Evolutionary conservation across 805 yeast species (phyloP), one percentile per base, ranked within the genome.

Genomic region (Ogataea trehalophila): DNA sequence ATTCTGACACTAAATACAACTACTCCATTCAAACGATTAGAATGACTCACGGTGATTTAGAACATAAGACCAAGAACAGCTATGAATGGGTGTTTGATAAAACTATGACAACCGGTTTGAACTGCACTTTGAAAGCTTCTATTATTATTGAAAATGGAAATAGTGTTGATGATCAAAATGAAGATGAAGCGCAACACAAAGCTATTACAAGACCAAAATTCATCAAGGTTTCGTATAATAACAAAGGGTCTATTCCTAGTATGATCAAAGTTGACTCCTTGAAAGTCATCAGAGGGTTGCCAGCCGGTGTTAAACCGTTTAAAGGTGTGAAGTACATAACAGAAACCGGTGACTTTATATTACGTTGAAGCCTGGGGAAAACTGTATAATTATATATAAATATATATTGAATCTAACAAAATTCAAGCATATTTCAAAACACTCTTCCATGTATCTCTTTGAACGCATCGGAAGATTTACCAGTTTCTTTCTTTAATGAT

Each of bases 291-390:
- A 71, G 70, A 53, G 90, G 92, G 0, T 56, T 80, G 47, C 77
- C 77, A 6, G 80, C 79, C 3, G 70, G 71, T 5, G 83, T 80
- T 11, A 84, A 82, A 58, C 96, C 96, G 0, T 91, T 80, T 71
- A 91, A 90, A 63, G 98, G 98, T 1, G 97, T 91, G 18, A 86
- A 90, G 60, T 91, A 91, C 61, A 69, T 77, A 11, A 81, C 96
- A 6, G 67, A 68, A 46, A 74, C 86, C 0, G 86, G 84, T 1
- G 82, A 83, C 46, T 78, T 71, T 56, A 67, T 80, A 3, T 69
- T 81, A n/a, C 59, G 69, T 35, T 66, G 42, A 50, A 13, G 15
- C 31, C 18, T 14, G 9, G 13, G 3, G 13, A 9, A 26, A 26
- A 26, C 13, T 26, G 31, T 26, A 26, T 26, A 26, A 26, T 26